Conservation (phyloP, 1,139 yeast genomes). For the Diutina neorugosa region DNA sequence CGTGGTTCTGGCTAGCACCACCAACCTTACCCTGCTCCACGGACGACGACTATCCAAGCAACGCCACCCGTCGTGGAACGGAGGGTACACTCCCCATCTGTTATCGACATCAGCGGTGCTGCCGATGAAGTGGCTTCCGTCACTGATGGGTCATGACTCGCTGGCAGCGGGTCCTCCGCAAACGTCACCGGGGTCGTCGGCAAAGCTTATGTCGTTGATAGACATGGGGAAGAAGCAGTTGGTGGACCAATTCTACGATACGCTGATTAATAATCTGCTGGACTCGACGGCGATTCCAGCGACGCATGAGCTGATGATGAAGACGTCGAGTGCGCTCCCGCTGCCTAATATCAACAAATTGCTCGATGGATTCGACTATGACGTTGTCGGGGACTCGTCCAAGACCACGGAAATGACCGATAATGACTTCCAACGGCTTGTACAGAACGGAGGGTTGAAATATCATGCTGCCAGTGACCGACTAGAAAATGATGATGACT, state of each 20-base stretch:
- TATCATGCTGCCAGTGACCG: neutral
- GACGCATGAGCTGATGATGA: neutral
- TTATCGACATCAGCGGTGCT: neutral
- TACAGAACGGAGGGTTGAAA: neutral
- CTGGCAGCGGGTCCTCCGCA: neutral
- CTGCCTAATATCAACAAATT: neutral
- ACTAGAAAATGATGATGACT: neutral
- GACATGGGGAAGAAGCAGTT: slow-evolving; percentile 2
- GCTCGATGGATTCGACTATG: slow-evolving; percentile 1
- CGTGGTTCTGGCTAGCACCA: neutral
- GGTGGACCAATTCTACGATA: slow-evolving; percentile 1
- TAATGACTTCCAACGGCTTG: neutral
- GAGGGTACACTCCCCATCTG: neutral
- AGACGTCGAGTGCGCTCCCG: neutral
- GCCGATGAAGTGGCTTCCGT: neutral
- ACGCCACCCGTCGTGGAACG: neutral
- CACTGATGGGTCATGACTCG: neutral
- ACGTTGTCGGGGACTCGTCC: neutral
- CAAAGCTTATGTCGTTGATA: neutral
- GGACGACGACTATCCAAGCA: neutral
- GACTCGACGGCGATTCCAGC: neutral
- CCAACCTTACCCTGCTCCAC: neutral
- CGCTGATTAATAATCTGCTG: slow-evolving; percentile 1
- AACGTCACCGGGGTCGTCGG: neutral
- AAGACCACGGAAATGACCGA: neutral